These are phyloP conservation scores for Glaciozyma martinii DNA, from an alignment of 768 basidiomycete genomes.

Conservation along the genomic window DNA sequence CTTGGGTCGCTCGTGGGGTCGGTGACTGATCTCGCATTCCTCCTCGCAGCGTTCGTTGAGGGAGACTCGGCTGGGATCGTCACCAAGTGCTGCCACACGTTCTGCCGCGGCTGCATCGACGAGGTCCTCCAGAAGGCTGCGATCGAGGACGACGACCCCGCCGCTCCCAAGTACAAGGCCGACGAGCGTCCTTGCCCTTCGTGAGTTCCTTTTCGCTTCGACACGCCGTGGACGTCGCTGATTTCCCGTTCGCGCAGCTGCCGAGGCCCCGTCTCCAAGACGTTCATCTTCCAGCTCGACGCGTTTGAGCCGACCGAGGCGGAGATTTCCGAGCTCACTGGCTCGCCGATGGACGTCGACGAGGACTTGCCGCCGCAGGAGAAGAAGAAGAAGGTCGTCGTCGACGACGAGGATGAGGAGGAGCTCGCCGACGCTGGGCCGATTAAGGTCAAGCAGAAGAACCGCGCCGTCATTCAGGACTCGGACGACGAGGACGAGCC, in stretches of 20 bases:
- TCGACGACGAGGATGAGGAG: constrained; percentile 36
- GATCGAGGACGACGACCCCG: constrained; percentile 38
- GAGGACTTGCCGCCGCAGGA: constrained; percentile 24
- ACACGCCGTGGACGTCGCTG: not conserved
- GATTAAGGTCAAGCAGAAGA: constrained; percentile 6
- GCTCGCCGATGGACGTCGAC: constrained; percentile 9
- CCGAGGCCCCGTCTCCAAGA: constrained; percentile 46
- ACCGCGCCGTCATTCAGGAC: constrained; percentile 24
- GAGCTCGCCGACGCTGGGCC: constrained; percentile 41
- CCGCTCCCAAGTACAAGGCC: constrained; percentile 38
- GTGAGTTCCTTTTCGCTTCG: not conserved
- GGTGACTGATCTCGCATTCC: too few species aligned
- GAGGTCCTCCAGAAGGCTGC: constrained; percentile 46
- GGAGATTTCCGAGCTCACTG: constrained; percentile 43
- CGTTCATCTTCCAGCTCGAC: constrained; percentile 49
- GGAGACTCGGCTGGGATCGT: constrained; percentile 42
- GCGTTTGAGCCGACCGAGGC: constrained; percentile 59
- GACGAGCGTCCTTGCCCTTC: constrained; percentile 54
- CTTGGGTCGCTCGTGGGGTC: not conserved
- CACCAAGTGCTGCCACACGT: constrained; percentile 52
- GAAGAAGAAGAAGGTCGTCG: constrained; percentile 18
- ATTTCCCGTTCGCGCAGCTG: constrained; percentile 42
- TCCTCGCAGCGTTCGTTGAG: constrained; percentile 37
- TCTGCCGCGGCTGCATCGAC: constrained; percentile 35
- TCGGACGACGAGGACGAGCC: constrained; percentile 27